Percentiles rank a stretch among this genome's conserved stretches.
Conservation (phyloP, 1,284 basidiomycete species). For the Inonotus hispidus region DNA sequence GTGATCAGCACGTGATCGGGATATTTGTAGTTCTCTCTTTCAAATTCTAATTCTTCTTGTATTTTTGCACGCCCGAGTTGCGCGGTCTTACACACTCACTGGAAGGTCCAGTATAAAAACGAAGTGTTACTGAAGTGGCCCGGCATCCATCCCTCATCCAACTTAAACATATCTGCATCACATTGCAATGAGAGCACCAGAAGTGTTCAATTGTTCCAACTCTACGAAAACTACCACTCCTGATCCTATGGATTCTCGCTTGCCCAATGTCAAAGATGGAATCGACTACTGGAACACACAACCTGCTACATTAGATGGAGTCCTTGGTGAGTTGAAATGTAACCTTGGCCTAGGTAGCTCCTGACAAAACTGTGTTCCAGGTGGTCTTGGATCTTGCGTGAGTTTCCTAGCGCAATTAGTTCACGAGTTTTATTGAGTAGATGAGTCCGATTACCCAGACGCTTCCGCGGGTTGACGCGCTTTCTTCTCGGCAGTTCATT, state of each 20-base stretch:
- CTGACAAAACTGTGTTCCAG: constrained; percentile 29
- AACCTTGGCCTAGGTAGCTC: not conserved
- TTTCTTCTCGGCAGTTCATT: constrained; percentile 83
- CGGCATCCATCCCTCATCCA: not conserved
- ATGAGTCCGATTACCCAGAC: constrained; percentile 43
- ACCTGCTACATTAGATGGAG: constrained; percentile 71
- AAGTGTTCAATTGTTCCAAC: not conserved
- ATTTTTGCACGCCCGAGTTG: not conserved
- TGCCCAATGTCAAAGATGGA: constrained; percentile 55
- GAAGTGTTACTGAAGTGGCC: not conserved
- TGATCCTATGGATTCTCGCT: constrained; percentile 23
- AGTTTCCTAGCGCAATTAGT: constrained; percentile 22
- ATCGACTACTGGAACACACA: constrained; percentile 75
- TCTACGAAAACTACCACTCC: not conserved
- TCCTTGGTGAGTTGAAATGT: constrained; percentile 41
- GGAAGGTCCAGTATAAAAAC: too few relatives aligned
- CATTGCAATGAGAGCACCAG: not conserved
- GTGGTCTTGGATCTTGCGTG: constrained; percentile 73
- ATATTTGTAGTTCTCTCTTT: not conserved
- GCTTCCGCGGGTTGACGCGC: constrained; percentile 81
- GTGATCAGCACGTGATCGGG: not conserved
- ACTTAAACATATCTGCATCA: not conserved
- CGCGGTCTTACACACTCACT: too few relatives aligned
- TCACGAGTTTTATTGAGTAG: constrained; percentile 14
- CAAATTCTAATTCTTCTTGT: not conserved